A percentile compares a stretch with the other conserved stretches of the same genome.
Conservation (phyloP, 139 green algal species). For the Coccomyxa sp. region DNA sequence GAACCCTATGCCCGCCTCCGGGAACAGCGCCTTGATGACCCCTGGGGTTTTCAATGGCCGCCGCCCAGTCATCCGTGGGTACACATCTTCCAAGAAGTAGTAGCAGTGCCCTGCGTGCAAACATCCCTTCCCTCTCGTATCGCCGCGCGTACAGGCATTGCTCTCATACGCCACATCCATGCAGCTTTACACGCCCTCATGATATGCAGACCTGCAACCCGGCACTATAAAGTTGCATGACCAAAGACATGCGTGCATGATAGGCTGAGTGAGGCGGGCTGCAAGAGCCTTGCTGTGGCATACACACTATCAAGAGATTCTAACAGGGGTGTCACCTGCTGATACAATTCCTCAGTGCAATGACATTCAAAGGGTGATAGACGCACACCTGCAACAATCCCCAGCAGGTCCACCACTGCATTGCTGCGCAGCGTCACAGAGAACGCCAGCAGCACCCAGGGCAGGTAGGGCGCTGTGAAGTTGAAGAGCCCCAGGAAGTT, state of each 20-base stretch:
- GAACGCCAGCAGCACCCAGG: slow-evolving; percentile 97
- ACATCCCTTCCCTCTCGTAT: too few relatives aligned
- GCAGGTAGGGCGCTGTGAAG: slow-evolving; percentile 97
- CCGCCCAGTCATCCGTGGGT: slow-evolving; percentile 83
- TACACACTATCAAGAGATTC: too few relatives aligned
- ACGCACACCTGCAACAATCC: slow-evolving; percentile 74
- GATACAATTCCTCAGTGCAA: background rate
- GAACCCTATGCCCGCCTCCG: slow-evolving; percentile 5
- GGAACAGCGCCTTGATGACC: slow-evolving; percentile 18
- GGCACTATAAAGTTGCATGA: too few relatives aligned
- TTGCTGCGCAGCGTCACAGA: slow-evolving; percentile 83
- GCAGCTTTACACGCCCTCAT: too few relatives aligned
- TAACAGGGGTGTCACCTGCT: too few relatives aligned
- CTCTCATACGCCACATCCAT: too few relatives aligned
- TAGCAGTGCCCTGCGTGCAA: slow-evolving; percentile 84
- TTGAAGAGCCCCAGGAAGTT: slow-evolving; percentile 97
- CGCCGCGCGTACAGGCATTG: too few relatives aligned
- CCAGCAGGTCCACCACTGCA: slow-evolving; percentile 89
- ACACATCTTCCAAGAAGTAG: slow-evolving; percentile 98
- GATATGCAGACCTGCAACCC: too few relatives aligned
- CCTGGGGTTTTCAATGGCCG: slow-evolving; percentile 75
- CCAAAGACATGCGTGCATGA: too few relatives aligned
- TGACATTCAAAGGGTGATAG: background rate
- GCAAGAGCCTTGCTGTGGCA: too few relatives aligned
- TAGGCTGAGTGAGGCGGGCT: too few relatives aligned